Conservation (phyloP, 306 rosid species). For the Rosa chinensis region DNA sequence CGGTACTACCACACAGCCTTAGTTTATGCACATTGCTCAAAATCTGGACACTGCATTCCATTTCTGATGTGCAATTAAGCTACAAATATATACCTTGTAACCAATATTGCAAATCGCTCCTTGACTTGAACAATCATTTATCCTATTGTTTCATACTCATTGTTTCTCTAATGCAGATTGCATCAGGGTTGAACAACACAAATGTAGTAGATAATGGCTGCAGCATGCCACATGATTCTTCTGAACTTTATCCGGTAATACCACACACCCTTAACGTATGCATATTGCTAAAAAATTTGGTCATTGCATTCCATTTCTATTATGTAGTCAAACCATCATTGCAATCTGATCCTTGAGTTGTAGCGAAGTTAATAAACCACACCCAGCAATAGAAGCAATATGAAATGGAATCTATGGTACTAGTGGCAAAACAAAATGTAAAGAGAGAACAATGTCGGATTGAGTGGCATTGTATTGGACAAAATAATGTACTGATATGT, state of each 20-base stretch:
- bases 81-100: not conserved
- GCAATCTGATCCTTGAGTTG: not conserved
- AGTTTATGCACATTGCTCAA: constrained; percentile 14
- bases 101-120: not conserved
- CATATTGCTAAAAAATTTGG: not conserved
- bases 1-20: constrained; percentile 50
- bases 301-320: not conserved
- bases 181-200: constrained; percentile 37
- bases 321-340: not conserved
- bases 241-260: constrained; percentile 72
- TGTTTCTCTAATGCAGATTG: constrained; percentile 41
- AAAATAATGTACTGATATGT: not conserved
- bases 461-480: not conserved
- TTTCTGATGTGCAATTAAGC: not conserved
- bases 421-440: not conserved
- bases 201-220: constrained; percentile 41
- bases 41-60: not conserved
- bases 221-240: constrained; percentile 43
- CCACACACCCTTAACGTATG: constrained; percentile 8
- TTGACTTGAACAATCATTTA: not conserved
- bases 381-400: not conserved
- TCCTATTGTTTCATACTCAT: not conserved
- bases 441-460: not conserved
- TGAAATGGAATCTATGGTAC: not conserved
- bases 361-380: not conserved